Conservation (phyloP, 148 eudicot species). For the Silene latifolia region DNA sequence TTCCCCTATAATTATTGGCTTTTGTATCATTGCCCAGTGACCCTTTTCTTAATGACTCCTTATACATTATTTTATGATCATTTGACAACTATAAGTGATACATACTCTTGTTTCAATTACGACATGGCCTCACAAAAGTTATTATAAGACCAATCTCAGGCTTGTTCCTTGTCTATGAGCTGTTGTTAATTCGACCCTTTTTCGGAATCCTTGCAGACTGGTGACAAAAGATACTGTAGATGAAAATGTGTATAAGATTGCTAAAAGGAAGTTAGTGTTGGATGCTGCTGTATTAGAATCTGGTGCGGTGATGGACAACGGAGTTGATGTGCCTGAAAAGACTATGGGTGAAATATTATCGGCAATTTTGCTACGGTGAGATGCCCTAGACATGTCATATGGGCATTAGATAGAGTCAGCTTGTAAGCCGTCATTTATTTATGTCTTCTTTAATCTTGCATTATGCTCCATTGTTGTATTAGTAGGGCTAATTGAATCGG, state of each 20-base stretch:
- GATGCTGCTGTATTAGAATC: slow-evolving; percentile 81
- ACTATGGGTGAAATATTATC: slow-evolving; percentile 91
- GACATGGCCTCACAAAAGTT: too few species aligned
- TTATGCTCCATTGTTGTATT: slow-evolving; percentile 8
- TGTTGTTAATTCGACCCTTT: background rate
- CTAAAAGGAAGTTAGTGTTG: slow-evolving; percentile 66
- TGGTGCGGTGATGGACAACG: slow-evolving; percentile 52
- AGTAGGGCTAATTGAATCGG: background rate
- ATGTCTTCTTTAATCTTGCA: background rate
- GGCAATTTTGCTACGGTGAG: slow-evolving; percentile 45
- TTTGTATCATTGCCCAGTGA: too few species aligned
- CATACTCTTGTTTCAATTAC: too few species aligned
- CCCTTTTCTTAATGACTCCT: too few species aligned
- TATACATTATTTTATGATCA: too few species aligned
- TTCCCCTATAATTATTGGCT: too few species aligned
- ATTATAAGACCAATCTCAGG: too few species aligned
- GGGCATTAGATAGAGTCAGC: slow-evolving; percentile 10
- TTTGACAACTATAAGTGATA: too few species aligned
- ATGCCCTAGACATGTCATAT: background rate
- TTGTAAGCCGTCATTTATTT: slow-evolving; percentile 4
- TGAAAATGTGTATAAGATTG: slow-evolving; percentile 78
- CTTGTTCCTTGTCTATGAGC: background rate
- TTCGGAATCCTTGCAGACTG: slow-evolving; percentile 42
- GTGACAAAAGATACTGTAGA: slow-evolving; percentile 86
- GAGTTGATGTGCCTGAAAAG: slow-evolving; percentile 55